Base-by-base conservation (phyloP, 352 stramenopile genomes). In the Globisporangium spiculum region DNA sequence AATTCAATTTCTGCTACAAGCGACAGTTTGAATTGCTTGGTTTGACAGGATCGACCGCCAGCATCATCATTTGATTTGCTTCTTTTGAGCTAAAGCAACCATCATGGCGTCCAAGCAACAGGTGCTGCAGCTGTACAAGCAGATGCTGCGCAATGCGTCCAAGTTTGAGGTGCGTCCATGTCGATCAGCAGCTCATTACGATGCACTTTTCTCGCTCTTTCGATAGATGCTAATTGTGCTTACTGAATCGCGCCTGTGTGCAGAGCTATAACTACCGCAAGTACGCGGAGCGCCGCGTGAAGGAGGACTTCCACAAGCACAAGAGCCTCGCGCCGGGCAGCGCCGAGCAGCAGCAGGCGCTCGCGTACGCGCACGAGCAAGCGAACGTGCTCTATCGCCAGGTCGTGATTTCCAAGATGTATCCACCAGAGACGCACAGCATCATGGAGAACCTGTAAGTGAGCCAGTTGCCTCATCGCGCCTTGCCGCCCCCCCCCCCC, bases 181-280 rank as follows among this genome's bases (percentile, higher is more conserved):
- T 6, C 0, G 4, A 4, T 7, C 30, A 8, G 30, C 30, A 32
- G 2, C n/a, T 4, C 26, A 34, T 58, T 9, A 22, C 30, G 6
- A 18, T 66, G 50, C 24, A 2, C 9, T 22, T 16, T 14, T 12
- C 20, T 20, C 50, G 6, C 58, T 66, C 26, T 34, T 52, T 22
- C 55, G 18, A 18, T n/a, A n/a, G n/a, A 63, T 56, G 32, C 24
- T 22, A 16, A 68, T 53, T 26, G 46, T 50, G 24, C 22, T 26
- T 72, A 14, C 68, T 56, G 18, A 32, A 61, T 44, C 18, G 48
- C 10, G 30, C 38, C 44, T 65, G 22, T 50, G 38, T 55, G 34
- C 54, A 93, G 85, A 81, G 75, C 62, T 91, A 93, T 75, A 93
- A 90, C 77, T 91, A 83, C 77, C 81, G 85, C 60, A 76, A 74